phyloP scores from a whole-genome alignment of 140 eudicot species.

The Anethum foeniculum region DNA sequence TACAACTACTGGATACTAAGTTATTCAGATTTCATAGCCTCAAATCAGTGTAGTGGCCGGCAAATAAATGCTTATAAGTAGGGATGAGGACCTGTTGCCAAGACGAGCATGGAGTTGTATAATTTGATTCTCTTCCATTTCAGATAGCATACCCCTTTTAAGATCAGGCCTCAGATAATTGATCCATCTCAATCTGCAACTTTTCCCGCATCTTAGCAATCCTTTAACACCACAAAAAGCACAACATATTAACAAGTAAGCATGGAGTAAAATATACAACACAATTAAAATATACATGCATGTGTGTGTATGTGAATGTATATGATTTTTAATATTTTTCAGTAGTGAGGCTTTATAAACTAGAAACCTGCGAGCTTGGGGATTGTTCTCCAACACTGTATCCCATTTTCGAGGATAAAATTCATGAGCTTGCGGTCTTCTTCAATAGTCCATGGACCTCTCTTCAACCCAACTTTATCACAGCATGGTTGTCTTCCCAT shows the following conservation, averaged over 20 bases:
- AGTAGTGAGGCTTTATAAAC: neutral
- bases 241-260: neutral
- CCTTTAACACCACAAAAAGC: constrained; percentile 28
- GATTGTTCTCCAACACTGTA: constrained; percentile 72
- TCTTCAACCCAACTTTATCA: constrained; percentile 63
- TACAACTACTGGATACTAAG: neutral
- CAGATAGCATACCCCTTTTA: constrained; percentile 62
- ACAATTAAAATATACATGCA: neutral
- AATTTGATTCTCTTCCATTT: constrained; percentile 59
- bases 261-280: neutral
- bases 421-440: constrained; percentile 68
- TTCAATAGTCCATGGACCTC: constrained; percentile 84
- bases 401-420: constrained; percentile 58
- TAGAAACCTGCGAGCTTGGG: constrained; percentile 69
- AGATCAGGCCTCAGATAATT: constrained; percentile 72
- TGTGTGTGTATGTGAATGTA: neutral
- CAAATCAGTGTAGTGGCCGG: neutral
- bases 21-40: neutral
- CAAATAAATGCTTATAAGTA: neutral
- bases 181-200: constrained; percentile 75
- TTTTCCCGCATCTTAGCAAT: constrained; percentile 68
- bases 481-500: constrained; percentile 89
- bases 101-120: constrained; percentile 67
- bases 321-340: neutral
- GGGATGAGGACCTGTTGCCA: constrained; percentile 56